These are phyloP conservation scores for Aspergillus sp. DNA, from an alignment of 2,329 filamentous ascomycete genomes.

Conservation along the genomic window DNA sequence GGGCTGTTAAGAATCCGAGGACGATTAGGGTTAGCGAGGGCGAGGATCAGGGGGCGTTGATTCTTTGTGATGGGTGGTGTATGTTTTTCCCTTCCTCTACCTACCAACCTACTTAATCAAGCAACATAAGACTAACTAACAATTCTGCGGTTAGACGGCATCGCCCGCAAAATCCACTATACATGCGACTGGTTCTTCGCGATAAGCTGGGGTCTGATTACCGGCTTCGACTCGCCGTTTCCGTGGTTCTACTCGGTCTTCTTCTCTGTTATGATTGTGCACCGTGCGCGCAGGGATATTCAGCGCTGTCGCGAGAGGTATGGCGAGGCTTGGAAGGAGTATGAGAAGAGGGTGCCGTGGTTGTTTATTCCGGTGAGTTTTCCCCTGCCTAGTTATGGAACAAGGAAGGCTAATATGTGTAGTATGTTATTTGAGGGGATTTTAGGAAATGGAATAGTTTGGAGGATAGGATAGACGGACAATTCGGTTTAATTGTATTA, in stretches of 20 bases:
- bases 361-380: constrained; percentile 71
- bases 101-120: not conserved
- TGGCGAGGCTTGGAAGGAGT: constrained; percentile 77
- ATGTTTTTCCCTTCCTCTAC: constrained; percentile 24
- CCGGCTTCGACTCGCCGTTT: constrained; percentile 75
- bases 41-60: constrained; percentile 64
- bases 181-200: constrained; percentile 78
- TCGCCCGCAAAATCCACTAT: constrained; percentile 77
- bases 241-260: constrained; percentile 87
- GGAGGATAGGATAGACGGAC: not conserved
- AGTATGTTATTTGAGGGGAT: constrained; percentile 22
- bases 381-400: too few species aligned
- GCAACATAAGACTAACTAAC: not conserved
- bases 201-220: constrained; percentile 72
- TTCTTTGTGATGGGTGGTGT: constrained; percentile 84
- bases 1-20: constrained; percentile 74
- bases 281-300: constrained; percentile 73
- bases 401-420: not conserved
- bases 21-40: constrained; percentile 61
- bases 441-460: too few species aligned
- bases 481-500: too few species aligned
- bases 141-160: constrained; percentile 52
- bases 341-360: constrained; percentile 75
- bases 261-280: constrained; percentile 75
- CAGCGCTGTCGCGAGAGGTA: constrained; percentile 73